Conservation (phyloP, 305 asterid species). For the Fraxinus xanthoxyloides region DNA sequence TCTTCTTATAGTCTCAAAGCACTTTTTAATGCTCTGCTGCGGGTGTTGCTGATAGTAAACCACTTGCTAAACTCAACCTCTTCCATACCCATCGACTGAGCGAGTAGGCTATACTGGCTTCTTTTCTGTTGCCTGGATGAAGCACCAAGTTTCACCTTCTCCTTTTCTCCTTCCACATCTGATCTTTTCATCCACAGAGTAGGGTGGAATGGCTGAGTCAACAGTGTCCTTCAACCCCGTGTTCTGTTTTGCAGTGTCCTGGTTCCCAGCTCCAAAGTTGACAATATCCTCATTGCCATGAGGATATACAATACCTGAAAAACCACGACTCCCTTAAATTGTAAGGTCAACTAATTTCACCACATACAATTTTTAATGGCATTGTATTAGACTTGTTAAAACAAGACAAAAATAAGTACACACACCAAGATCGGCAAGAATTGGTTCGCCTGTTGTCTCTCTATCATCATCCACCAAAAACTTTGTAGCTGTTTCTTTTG, state of each 20-base stretch:
- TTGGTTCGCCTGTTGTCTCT: slow-evolving; percentile 30
- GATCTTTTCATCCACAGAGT: slow-evolving; percentile 31
- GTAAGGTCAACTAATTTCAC: neutral
- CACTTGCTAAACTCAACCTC: slow-evolving; percentile 64
- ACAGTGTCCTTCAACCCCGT: slow-evolving; percentile 13
- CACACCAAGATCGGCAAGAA: slow-evolving; percentile 71
- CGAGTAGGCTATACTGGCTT: slow-evolving; percentile 51
- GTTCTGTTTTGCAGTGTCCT: neutral
- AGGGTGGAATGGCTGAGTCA: slow-evolving; percentile 21
- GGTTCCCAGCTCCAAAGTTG: slow-evolving; percentile 42
- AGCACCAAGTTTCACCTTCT: slow-evolving; percentile 26
- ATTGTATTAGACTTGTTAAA: neutral
- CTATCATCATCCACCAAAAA: slow-evolving; percentile 26
- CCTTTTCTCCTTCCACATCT: slow-evolving; percentile 22
- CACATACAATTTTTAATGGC: neutral
- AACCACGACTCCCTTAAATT: neutral
- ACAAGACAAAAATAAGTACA: slow-evolving; percentile 7
- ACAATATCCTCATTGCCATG: slow-evolving; percentile 89
- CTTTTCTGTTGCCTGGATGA: slow-evolving; percentile 44
- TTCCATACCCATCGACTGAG: slow-evolving; percentile 63
- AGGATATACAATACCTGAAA: slow-evolving; percentile 76
- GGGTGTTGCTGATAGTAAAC: slow-evolving; percentile 51
- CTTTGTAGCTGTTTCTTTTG: slow-evolving; percentile 22
- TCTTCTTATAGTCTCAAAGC: slow-evolving; percentile 32
- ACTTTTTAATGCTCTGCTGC: slow-evolving; percentile 27